These are phyloP conservation scores for Alternaria consortialis DNA, from an alignment of 2,329 filamentous ascomycete genomes.

Conservation along the genomic window DNA sequence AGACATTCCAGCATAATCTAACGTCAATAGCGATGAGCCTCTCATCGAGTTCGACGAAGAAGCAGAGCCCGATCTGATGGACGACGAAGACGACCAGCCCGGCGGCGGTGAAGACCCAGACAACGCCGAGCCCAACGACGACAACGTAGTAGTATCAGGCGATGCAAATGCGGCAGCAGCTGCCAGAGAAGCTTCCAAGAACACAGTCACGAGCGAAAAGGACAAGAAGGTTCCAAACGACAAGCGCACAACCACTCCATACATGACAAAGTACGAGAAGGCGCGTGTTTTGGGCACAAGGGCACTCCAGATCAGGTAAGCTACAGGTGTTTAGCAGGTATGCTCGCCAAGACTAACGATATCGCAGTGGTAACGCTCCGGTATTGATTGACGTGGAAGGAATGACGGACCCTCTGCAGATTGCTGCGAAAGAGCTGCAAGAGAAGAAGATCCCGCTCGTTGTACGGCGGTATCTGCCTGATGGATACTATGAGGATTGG, in stretches of 20 bases:
- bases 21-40: constrained; percentile 49
- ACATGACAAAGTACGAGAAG: constrained; percentile 99
- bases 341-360: constrained; percentile 23
- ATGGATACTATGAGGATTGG: constrained; percentile 99
- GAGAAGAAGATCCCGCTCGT: constrained; percentile 99
- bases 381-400: constrained; percentile 96
- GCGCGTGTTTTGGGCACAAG: constrained; percentile 92
- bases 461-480: constrained; percentile 92
- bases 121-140: constrained; percentile 41
- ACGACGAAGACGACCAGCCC: constrained; percentile 66
- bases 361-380: constrained; percentile 88
- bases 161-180: constrained; percentile 61
- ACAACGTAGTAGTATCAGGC: constrained; percentile 58
- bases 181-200: constrained; percentile 56
- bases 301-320: constrained; percentile 93
- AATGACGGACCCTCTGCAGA: constrained; percentile 96
- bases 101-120: constrained; percentile 48
- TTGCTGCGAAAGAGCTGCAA: constrained; percentile 94
- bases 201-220: constrained; percentile 66
- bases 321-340: background rate
- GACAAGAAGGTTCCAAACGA: constrained; percentile 92
- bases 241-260: constrained; percentile 90
- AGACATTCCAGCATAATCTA: constrained; percentile 17
- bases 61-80: constrained; percentile 71
- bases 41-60: constrained; percentile 65